These are phyloP conservation scores for Maudiozyma turicensis DNA, from an alignment of 805 yeast genomes.

Conservation along the genomic window DNA sequence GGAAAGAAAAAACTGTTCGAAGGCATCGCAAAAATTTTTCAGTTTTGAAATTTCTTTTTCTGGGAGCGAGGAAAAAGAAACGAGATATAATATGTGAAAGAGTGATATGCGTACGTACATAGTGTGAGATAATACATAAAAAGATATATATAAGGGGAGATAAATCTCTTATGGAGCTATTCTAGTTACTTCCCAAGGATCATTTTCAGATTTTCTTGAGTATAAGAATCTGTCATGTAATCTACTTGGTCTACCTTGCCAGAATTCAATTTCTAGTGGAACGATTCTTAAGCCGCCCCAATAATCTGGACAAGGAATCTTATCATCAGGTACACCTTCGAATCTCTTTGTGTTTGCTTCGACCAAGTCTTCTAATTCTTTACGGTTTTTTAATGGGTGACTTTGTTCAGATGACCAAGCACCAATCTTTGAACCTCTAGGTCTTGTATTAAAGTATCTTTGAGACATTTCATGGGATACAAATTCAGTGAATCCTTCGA, in stretches of 20 bases:
- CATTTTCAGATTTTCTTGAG: constrained; percentile 43
- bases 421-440: constrained; percentile 87
- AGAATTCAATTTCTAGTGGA: constrained; percentile 87
- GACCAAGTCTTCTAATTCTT: constrained; percentile 50
- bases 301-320: constrained; percentile 80
- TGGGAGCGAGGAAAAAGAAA: too few relatives aligned
- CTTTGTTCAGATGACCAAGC: constrained; percentile 97
- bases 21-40: too few relatives aligned
- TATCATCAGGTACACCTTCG: constrained; percentile 37
- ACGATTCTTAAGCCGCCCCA: constrained; percentile 94
- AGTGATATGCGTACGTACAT: background rate
- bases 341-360: constrained; percentile 44
- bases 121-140: background rate
- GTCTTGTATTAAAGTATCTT: constrained; percentile 76
- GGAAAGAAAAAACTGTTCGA: too few relatives aligned
- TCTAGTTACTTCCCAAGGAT: constrained; percentile 55
- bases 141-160: background rate
- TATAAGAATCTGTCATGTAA: constrained; percentile 82
- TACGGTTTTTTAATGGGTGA: constrained; percentile 44
- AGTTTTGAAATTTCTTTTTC: too few relatives aligned
- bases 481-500: constrained; percentile 76
- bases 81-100: background rate
- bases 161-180: constrained; percentile 50
- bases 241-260: constrained; percentile 92
- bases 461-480: constrained; percentile 65